Base-by-base conservation (phyloP, 2,329 filamentous ascomycete genomes). In the Verticillium dahliae region DNA sequence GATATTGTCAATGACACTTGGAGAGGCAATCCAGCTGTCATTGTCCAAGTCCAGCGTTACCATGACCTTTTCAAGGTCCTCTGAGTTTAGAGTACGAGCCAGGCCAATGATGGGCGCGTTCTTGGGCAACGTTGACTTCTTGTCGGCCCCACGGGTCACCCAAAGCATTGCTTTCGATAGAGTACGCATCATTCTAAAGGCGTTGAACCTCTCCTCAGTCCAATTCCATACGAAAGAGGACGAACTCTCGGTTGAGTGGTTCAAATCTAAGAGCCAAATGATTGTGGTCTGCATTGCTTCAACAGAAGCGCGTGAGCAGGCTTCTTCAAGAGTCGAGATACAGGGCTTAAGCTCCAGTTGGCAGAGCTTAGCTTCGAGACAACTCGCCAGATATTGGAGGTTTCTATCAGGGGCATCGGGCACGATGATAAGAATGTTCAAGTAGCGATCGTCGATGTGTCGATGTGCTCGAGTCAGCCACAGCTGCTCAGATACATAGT, bases 261-360 rank as follows among this genome's bases (percentile, higher is more conserved):
- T 66, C 2, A 78, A 69, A 56, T 85, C 82, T 1, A 82, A 68
- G 0, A 85, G 72, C 1, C 82, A 81, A 6, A 85, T 71, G 31
- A 78, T 74, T 2, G 76, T 63, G 18, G 13, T 6, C 5, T 10
- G 54, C n/a, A 9, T 10, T 15, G 27, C 54, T 35, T 56, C 14
- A 14, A 22, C 27, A 9, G 27, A n/a, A 9, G 6, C 5, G 6
- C 13, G 27, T n/a, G 27, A 15, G 27, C 54, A 34, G 13, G 27
- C 18, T 2, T 56, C 6, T 22, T 56, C 13, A 11, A 56, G 54
- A 34, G 27, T n/a, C 1, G 34, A 13, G 27, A 56, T 56, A 18
- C 15, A 4, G 10, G n/a, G 9, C 7, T 52, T n/a, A 10, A 52
- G n/a, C n/a, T 9, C 4, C 4, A 34, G 18, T 14, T 56, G 27